phyloP scores from a whole-genome alignment of 176 grass and related monocot species.

The Dendrocalamus sinicus region DNA sequence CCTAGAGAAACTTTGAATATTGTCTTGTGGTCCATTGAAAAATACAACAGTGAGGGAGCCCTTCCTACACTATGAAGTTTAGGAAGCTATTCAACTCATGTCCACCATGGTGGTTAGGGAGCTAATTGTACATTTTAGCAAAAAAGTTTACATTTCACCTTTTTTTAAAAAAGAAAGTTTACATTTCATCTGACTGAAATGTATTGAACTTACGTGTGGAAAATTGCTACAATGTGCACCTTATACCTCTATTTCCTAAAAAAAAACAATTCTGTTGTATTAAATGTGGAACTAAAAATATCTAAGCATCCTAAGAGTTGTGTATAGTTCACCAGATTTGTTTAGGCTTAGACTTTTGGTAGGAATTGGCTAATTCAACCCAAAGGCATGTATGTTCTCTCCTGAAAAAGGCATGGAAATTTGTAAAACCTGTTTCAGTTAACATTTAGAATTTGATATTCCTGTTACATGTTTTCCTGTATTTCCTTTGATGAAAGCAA shows the following conservation, averaged over 20 bases:
- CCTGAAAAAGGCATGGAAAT: background rate
- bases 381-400: background rate
- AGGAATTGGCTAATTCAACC: background rate
- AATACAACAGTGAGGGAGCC: constrained; percentile 2
- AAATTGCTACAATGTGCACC: background rate
- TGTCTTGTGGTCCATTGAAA: constrained; percentile 37
- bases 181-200: constrained; percentile 39
- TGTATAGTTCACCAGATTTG: background rate
- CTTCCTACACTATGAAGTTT: constrained; percentile 24
- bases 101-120: background rate
- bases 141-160: constrained; percentile 2
- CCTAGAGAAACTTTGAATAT: constrained; percentile 13
- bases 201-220: background rate
- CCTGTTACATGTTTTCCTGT: background rate
- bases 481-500: constrained; percentile 29
- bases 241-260: background rate
- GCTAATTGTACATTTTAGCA: constrained; percentile 26
- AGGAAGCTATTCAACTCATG: constrained; percentile 4
- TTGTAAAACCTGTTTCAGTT: background rate
- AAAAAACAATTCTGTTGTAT: background rate
- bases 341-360: background rate
- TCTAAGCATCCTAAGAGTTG: background rate
- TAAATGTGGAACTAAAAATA: constrained; percentile 30
- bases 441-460: background rate
- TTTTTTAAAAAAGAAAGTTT: background rate